Evolutionary conservation across 2,329 filamentous ascomycete genomes (phyloP), one percentile per base, ranked within the genome.

Genomic region (Alternaria sp.): DNA sequence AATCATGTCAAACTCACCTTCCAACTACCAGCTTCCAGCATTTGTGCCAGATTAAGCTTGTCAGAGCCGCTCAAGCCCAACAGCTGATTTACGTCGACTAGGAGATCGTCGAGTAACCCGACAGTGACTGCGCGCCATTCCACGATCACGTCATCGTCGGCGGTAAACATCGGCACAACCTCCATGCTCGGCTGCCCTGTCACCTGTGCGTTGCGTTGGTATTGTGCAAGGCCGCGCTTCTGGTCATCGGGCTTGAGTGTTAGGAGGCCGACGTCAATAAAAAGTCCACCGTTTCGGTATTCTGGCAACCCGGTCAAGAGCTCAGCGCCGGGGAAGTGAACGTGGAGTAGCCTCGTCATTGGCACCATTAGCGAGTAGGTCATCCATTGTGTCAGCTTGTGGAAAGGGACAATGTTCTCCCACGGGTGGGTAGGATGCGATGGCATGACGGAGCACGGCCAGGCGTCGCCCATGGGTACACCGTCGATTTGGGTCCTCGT

Each of bases 1-100:
- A 28, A 28, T 26, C 19, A 26, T 23, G 47, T n/a, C 43, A 32
- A 28, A 17, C 88, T 82, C 80, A 96, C 94, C 91, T 98, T 98
- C 95, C 96, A 99, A 77, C 93, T 97, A 55, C 96, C 96, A 13
- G 95, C 96, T 81, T 98, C 96, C 17, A 99, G 85, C 83, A 99
- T 89, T 79, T 99, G 96, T 6, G 94, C 89, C 70, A 98, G 81
- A 44, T 85, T 92, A 77, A 99, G 82, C 70, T 85, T 85, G 69
- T 95, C 89, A 40, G 88, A 83, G 4, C 91, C 93, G 8, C 84
- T 85, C 44, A 97, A 81, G 59, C 87, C 88, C 51, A 97, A 80
- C 51, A 87, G 82, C 44, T 84, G 80, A 77, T 92, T 93, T 69
- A 93, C 90, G 62, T 92, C 89, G 3, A 83, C 84, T 17, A 91